Conservation (phyloP, 176 grass and related monocot genomes). For the Echinochloa phyllopogon region DNA sequence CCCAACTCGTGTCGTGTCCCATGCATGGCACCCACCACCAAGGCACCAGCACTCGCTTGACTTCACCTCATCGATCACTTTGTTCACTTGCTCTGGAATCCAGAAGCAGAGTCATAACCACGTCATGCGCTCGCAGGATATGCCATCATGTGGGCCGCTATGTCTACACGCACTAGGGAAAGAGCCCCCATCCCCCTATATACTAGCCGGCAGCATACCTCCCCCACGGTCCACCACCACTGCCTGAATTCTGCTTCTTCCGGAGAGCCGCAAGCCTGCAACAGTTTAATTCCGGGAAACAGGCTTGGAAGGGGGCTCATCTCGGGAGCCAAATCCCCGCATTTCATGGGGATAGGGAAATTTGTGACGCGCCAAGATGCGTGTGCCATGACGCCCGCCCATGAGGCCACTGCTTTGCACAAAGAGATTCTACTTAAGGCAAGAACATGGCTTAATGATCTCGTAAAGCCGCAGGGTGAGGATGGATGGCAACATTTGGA, state of each 20-base stretch:
- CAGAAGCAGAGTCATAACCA: not conserved
- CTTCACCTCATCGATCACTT: not conserved
- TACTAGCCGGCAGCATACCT: not conserved
- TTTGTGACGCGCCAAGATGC: constrained; percentile 26
- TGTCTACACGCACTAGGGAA: not conserved
- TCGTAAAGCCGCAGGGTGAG: constrained; percentile 28
- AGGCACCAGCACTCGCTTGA: not conserved
- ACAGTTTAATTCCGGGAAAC: constrained; percentile 60
- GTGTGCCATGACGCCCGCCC: too few species aligned
- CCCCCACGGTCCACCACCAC: too few species aligned
- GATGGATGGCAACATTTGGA: constrained; percentile 56
- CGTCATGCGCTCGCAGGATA: constrained; percentile 26
- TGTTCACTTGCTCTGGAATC: not conserved
- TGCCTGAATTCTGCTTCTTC: constrained; percentile 19
- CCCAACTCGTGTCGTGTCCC: not conserved
- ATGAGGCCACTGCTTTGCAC: not conserved
- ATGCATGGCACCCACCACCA: not conserved
- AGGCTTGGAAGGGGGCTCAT: constrained; percentile 43
- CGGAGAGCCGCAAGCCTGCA: not conserved
- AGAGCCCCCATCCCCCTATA: not conserved
- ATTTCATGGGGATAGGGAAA: constrained; percentile 55
- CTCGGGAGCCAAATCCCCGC: constrained; percentile 57
- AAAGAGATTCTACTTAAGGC: constrained; percentile 42
- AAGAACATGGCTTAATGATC: constrained; percentile 59
- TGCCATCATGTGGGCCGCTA: constrained; percentile 15